Evolutionary conservation across 768 basidiomycete species (phyloP), one percentile per base, ranked within the genome.

Genomic region (Tricholoma saponaceum): DNA sequence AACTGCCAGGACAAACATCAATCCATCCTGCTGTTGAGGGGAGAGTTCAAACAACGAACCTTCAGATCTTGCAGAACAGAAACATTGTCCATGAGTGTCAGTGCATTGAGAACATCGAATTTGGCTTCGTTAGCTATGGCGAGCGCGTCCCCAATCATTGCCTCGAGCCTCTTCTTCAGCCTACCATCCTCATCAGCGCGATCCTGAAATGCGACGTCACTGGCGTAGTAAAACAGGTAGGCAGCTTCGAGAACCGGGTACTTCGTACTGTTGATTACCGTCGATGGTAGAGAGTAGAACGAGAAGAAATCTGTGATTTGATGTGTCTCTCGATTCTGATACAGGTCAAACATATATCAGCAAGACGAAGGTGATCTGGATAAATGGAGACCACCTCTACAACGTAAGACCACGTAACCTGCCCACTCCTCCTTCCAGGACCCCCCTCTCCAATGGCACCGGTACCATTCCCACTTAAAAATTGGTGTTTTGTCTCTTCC

Each of bases 341-440:
- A 13, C 7, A 18, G 43, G 33, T 20, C 59, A 14, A 58, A 46
- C 25, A 20, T n/a, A 28, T 28, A 44, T 49, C 9, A 28, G 25
- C 14, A 7, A 30, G 16, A 26, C 33, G 18, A 41, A 39, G 8
- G 52, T 28, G 28, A 23, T 51, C 14, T 33, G 14, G 16, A 50
- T 26, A n/a, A 23, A 49, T 28, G 51, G 47, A 41, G 51, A 14
- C 64, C 77, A 89, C 96, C 84, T 98, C 95, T 47, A 97, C 90
- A 30, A 99, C 95, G 66, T 96, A 98, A 2, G 90, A 79, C 95
- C 95, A 99, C 2, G 90, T 87, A 26, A 98, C 96, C 69, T 98
- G 97, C 1, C 84, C 85, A 7, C 82, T 73, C 61, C 90, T 79
- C 66, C 87, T 66, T 68, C 82, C 71, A 22, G 70, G 66, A 49